phyloP scores from a whole-genome alignment of 495 filamentous ascomycete species.

The Lichenothelia convexa region DNA sequence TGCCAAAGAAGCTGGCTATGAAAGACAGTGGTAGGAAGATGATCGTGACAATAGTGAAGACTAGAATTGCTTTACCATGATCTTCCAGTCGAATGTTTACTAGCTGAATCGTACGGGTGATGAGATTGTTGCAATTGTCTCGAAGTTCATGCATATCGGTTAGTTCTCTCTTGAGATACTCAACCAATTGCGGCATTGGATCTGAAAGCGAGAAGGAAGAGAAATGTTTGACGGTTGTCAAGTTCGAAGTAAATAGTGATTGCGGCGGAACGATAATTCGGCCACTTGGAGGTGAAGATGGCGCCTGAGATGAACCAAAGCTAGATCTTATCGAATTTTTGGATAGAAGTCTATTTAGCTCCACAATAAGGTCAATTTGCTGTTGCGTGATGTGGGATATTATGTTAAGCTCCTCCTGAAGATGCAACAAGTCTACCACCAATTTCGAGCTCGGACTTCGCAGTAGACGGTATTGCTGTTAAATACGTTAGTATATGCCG shows the following conservation, averaged over 20 bases:
- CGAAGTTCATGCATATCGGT: conserved; percentile 19
- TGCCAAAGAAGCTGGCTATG: conserved; percentile 23
- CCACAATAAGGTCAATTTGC: conserved; percentile 18
- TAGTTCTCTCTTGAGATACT: conserved; percentile 20
- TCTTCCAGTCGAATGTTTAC: conserved; percentile 26
- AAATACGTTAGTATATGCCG: neutral
- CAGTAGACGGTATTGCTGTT: conserved; percentile 20
- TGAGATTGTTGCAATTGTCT: conserved; percentile 22
- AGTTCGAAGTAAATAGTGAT: conserved; percentile 3
- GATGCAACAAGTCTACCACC: conserved; percentile 23
- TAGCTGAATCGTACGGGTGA: conserved; percentile 23
- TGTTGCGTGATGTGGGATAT: conserved; percentile 23
- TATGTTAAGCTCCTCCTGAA: conserved; percentile 24
- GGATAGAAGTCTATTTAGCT: conserved; percentile 8
- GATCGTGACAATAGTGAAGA: conserved; percentile 26
- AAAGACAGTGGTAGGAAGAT: conserved; percentile 25
- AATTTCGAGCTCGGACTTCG: conserved; percentile 22
- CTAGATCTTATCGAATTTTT: neutral
- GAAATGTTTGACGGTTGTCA: conserved; percentile 11
- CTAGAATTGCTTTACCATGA: conserved; percentile 24
- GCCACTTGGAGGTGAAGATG: neutral
- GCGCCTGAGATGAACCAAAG: neutral
- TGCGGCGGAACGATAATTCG: conserved; percentile 1
- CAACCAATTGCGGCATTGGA: conserved; percentile 18
- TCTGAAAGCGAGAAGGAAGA: conserved; percentile 16